These are phyloP conservation scores for Boechera divaricarpa DNA, from an alignment of 345 rosid genomes.

Conservation along the genomic window DNA sequence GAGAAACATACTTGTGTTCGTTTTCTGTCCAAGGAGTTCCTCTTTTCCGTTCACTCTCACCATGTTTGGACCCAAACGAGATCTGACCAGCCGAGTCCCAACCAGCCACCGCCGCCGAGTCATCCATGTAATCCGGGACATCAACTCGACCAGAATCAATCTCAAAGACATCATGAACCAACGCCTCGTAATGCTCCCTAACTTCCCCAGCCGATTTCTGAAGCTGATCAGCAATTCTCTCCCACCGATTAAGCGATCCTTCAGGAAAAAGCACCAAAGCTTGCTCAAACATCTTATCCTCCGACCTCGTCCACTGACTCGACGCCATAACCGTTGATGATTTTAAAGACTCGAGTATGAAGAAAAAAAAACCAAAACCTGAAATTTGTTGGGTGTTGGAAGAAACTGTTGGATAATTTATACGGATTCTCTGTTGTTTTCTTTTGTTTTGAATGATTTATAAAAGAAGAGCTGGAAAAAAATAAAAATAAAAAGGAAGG, in stretches of 20 bases:
- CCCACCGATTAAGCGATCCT: conserved; percentile 67
- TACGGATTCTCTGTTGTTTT: conserved; percentile 29
- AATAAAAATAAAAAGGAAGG: neutral
- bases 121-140: conserved; percentile 64
- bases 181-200: conserved; percentile 58
- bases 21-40: conserved; percentile 65
- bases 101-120: conserved; percentile 27
- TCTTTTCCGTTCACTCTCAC: conserved; percentile 65
- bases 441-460: conserved; percentile 1
- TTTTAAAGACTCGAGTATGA: neutral
- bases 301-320: conserved; percentile 60
- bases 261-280: conserved; percentile 67
- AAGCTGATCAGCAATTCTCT: conserved; percentile 54
- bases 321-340: conserved; percentile 34
- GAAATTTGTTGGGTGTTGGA: conserved; percentile 36
- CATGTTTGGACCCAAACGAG: conserved; percentile 45
- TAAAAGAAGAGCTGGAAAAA: conserved; percentile 25
- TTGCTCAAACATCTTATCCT: conserved; percentile 77
- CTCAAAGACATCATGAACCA: conserved; percentile 64
- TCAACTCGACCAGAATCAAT: conserved; percentile 75
- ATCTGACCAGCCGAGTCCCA: conserved; percentile 54
- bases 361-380: neutral
- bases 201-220: conserved; percentile 59
- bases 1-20: conserved; percentile 44
- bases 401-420: conserved; percentile 32